Conservation (phyloP, 371 early-diverging fungal genomes). For the Smittium mucronatum region DNA sequence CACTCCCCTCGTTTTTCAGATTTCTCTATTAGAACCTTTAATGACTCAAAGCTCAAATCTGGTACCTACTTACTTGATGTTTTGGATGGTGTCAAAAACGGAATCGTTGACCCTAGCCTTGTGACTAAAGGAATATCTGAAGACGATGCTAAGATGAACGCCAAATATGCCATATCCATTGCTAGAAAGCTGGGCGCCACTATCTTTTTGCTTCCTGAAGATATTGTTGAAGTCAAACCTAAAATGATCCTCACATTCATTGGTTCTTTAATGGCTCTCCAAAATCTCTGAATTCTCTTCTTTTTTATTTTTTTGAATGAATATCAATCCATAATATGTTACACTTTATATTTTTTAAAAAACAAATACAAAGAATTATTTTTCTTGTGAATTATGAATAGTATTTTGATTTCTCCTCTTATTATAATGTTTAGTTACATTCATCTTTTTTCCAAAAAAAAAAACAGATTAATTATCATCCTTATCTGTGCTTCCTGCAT, state of each 20-base stretch:
- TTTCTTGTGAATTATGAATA: too few relatives aligned
- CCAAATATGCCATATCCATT: slow-evolving; percentile 90
- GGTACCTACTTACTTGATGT: slow-evolving; percentile 81
- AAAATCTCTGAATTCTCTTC: too few relatives aligned
- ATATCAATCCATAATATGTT: too few relatives aligned
- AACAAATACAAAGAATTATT: too few relatives aligned
- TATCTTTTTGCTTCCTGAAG: slow-evolving; percentile 91
- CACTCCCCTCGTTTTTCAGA: slow-evolving; percentile 11
- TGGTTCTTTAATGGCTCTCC: slow-evolving; percentile 72
- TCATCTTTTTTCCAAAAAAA: too few relatives aligned
- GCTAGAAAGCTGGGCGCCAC: slow-evolving; percentile 96
- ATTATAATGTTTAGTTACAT: too few relatives aligned
- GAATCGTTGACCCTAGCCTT: slow-evolving; percentile 76
- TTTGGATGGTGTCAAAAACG: slow-evolving; percentile 80
- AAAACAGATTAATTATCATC: too few relatives aligned
- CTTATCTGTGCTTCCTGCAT: too few relatives aligned
- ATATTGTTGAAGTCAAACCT: slow-evolving; percentile 85
- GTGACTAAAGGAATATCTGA: slow-evolving; percentile 62
- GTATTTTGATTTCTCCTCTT: too few relatives aligned
- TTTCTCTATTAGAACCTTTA: slow-evolving; percentile 56
- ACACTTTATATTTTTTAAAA: too few relatives aligned
- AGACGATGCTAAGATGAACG: slow-evolving; percentile 81
- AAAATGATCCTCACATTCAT: slow-evolving; percentile 88
- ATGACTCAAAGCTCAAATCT: slow-evolving; percentile 59
- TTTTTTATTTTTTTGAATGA: too few relatives aligned